Conservation (phyloP, 2,329 filamentous ascomycete species). For the Trichoderma sp. region DNA sequence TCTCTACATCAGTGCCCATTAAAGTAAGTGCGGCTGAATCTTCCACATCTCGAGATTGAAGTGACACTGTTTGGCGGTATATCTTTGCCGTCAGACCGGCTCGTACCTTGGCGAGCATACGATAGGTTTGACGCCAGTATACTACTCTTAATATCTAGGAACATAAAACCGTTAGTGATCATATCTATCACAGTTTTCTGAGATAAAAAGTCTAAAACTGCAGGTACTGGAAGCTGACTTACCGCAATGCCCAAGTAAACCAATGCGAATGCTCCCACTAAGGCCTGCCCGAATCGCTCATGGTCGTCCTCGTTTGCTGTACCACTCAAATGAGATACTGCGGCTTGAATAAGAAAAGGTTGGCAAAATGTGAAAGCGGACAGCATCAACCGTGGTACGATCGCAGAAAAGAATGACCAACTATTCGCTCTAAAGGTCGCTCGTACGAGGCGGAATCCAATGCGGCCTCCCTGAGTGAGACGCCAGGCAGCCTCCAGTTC, state of each 20-base stretch:
- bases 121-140: not conserved
- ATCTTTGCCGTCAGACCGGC: conserved; percentile 32
- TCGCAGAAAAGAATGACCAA: not conserved
- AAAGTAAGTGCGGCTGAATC: conserved; percentile 43
- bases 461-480: not conserved
- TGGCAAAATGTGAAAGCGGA: not conserved
- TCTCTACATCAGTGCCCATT: conserved; percentile 48
- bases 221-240: not conserved
- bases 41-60: conserved; percentile 33
- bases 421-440: not conserved
- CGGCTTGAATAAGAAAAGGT: not conserved
- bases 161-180: not conserved
- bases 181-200: not conserved
- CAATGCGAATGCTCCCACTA: not conserved
- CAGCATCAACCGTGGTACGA: not conserved
- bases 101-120: not conserved
- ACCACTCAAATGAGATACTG: not conserved
- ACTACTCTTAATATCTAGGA: not conserved
- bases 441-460: not conserved
- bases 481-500: not conserved
- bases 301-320: not conserved
- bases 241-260: not conserved
- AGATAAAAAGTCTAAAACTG: not conserved
- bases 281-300: not conserved
- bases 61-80: conserved; percentile 46